Percentiles rank a stretch among this genome's conserved stretches.
phyloP scores from a whole-genome alignment of 2,329 filamentous ascomycete genomes.

The Teratosphaeriaceae sp. region DNA sequence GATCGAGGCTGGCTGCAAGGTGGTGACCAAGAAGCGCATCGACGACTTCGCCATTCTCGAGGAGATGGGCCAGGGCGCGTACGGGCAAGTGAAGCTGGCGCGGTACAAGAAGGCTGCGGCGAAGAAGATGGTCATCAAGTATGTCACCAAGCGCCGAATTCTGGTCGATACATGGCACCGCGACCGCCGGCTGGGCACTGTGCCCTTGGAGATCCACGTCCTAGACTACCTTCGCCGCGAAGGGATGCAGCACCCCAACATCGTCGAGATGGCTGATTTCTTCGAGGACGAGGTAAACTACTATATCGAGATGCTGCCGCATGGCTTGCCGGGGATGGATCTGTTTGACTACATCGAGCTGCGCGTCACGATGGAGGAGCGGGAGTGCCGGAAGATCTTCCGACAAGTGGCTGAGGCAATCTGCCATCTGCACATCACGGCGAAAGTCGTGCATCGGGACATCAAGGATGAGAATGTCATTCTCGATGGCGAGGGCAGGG shows the following conservation, averaged over 20 bases:
- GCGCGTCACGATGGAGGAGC: constrained; percentile 91
- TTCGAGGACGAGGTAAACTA: constrained; percentile 83
- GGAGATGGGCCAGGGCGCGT: constrained; percentile 97
- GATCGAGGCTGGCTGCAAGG: constrained; percentile 23
- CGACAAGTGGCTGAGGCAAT: constrained; percentile 85
- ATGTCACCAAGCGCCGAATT: constrained; percentile 93
- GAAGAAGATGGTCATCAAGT: constrained; percentile 91
- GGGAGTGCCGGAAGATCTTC: constrained; percentile 91
- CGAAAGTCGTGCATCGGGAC: constrained; percentile 88
- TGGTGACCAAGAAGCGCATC: constrained; percentile 67
- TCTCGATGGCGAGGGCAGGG: constrained; percentile 86
- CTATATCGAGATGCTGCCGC: constrained; percentile 97
- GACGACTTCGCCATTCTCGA: constrained; percentile 87
- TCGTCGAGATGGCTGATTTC: constrained; percentile 63
- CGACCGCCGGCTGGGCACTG: constrained; percentile 85
- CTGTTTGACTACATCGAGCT: constrained; percentile 98
- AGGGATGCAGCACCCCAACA: constrained; percentile 57
- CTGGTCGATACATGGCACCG: constrained; percentile 98
- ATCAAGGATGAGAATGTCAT: constrained; percentile 99
- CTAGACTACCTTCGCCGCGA: constrained; percentile 83
- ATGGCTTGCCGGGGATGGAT: constrained; percentile 95
- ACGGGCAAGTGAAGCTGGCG: constrained; percentile 93
- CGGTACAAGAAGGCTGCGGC: constrained; percentile 66
- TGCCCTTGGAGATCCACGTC: constrained; percentile 94
- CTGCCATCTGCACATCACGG: constrained; percentile 84